Evolutionary conservation across 2,329 filamentous ascomycete genomes (phyloP), one percentile per base, ranked within the genome.

Genomic region (Exophiala spinifera): DNA sequence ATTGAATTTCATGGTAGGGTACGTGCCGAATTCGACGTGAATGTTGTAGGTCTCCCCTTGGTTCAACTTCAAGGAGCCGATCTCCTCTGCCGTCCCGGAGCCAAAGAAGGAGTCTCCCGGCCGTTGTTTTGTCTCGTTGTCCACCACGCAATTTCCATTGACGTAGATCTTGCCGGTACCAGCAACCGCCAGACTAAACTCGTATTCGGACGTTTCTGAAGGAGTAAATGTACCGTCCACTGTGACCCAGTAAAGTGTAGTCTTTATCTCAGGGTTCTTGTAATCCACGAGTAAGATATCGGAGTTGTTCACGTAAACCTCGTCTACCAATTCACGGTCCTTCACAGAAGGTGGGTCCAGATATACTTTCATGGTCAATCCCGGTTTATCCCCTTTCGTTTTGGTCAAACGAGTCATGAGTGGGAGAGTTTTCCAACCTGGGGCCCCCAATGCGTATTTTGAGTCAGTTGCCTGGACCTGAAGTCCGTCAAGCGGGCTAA

Each of bases 141-240:
- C 83, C 17, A 88, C 79, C 25, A 87, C 74, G 2, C 86, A 70
- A 54, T 83, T 72, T 55, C 74, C 83, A 59, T 88, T 80, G 51
- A 87, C 76, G 60, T 79, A 84, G 10, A 87, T 74, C 61, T 81
- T 82, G n/a, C 83, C 84, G 1, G 82, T 84, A 21, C 85, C 85
- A 40, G 79, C 79, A 6, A 87, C 84, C 4, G 82, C 81, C 21
- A 86, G 73, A n/a, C 84, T 81, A 52, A 88, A 80, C 64, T 87
- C 83, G 67, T 83, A 87, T 1, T 77, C 72, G 37, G 77, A 77
- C 59, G 82, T 80, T 58, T 84, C 79, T 3, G 85, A 79, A 1
- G 84, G 79, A 1, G 80, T 79, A 46, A 85, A 76, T 3, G 73
- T 76, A 19, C 82, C 82, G 61, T 86, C 83, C 61, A 86, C 75